A percentile compares a stretch with the other conserved stretches of the same genome.
phyloP scores from a whole-genome alignment of 306 rosid species.

The Inga leiocalycina region DNA sequence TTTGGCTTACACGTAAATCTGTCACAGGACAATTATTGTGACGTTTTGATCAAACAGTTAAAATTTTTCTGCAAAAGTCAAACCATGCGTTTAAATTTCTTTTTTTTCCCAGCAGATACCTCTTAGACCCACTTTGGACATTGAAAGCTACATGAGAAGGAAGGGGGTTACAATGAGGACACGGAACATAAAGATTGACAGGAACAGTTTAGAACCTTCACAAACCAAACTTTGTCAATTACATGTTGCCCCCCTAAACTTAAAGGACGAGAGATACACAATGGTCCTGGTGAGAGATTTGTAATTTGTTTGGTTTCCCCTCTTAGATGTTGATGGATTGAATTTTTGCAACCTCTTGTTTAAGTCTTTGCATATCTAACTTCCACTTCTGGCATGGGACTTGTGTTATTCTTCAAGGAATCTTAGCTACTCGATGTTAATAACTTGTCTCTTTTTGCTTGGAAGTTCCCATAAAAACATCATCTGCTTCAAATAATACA shows the following conservation, averaged over 20 bases:
- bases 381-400: background rate
- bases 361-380: background rate
- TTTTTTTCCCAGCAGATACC: background rate
- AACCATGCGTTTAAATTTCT: background rate
- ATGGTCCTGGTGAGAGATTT: slow-evolving; percentile 34
- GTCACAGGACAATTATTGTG: background rate
- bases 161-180: slow-evolving; percentile 18
- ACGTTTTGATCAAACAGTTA: background rate
- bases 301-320: slow-evolving; percentile 27
- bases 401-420: slow-evolving; percentile 25
- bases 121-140: background rate
- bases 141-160: slow-evolving; percentile 27
- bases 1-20: background rate
- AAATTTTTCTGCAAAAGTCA: background rate
- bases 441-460: background rate
- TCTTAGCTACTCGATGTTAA: slow-evolving; percentile 14
- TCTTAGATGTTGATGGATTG: slow-evolving; percentile 33
- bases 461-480: background rate
- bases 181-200: slow-evolving; percentile 7
- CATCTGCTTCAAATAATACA: background rate
- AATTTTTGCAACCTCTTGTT: background rate
- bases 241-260: background rate
- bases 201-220: slow-evolving; percentile 1
- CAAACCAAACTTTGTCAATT: background rate
- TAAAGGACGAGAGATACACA: slow-evolving; percentile 12